phyloP scores from a whole-genome alignment of 129 eudicot genomes.

The Tagetes erecta region DNA sequence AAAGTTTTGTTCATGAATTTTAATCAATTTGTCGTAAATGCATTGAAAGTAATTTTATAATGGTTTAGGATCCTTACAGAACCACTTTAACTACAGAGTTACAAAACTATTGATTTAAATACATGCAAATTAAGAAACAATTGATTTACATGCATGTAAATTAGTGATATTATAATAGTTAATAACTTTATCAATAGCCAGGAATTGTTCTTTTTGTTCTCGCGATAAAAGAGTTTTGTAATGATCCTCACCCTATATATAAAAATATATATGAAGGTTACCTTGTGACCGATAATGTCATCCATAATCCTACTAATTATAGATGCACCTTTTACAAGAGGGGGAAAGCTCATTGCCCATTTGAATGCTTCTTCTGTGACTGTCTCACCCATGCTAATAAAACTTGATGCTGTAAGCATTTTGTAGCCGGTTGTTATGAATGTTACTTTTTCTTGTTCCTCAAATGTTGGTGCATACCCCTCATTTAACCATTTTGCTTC shows the following conservation, averaged over 20 bases:
- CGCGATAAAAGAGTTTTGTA: no score
- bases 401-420: neutral
- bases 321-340: neutral
- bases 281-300: slow-evolving; percentile 38
- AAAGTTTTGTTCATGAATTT: neutral
- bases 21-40: neutral
- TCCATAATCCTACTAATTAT: slow-evolving; percentile 31
- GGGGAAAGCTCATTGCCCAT: slow-evolving; percentile 21
- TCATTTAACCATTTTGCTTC: slow-evolving; percentile 30
- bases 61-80: neutral
- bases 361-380: slow-evolving; percentile 27
- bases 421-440: neutral
- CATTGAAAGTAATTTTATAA: neutral
- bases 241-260: no score
- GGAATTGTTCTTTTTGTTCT: no score
- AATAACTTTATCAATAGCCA: no score
- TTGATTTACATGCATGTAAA: no score
- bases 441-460: slow-evolving; percentile 16
- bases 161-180: no score
- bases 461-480: slow-evolving; percentile 25
- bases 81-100: no score
- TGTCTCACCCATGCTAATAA: slow-evolving; percentile 23
- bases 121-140: no score
- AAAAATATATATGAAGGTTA: neutral
- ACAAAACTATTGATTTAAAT: no score